Evolutionary conservation across 371 early-diverging fungal genomes (phyloP).

Genomic region (Conidiobolus coronatus): DNA sequence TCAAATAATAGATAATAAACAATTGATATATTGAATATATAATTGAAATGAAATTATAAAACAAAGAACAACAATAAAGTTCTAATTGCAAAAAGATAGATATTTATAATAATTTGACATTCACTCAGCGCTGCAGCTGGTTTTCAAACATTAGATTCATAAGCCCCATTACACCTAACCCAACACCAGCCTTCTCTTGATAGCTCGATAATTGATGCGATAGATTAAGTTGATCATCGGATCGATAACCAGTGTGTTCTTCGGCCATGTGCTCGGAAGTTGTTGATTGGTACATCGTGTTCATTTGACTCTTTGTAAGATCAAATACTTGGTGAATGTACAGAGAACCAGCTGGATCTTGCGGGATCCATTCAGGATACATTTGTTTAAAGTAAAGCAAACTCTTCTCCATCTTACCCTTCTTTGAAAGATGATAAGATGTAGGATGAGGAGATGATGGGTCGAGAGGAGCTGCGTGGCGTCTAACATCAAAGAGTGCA

Average conservation of each 20-base stretch:
- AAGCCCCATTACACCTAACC: too few relatives aligned
- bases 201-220: neutral
- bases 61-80: too few relatives aligned
- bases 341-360: slow-evolving; percentile 36
- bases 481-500: slow-evolving; percentile 72
- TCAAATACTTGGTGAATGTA: slow-evolving; percentile 27
- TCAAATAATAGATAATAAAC: too few relatives aligned
- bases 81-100: too few relatives aligned
- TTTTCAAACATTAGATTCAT: too few relatives aligned
- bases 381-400: slow-evolving; percentile 79
- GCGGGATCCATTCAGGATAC: slow-evolving; percentile 62
- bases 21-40: too few relatives aligned
- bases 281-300: neutral
- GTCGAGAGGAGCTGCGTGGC: slow-evolving; percentile 52
- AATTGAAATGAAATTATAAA: too few relatives aligned
- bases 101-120: too few relatives aligned
- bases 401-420: slow-evolving; percentile 93
- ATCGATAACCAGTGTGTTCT: too few relatives aligned
- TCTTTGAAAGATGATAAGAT: slow-evolving; percentile 41
- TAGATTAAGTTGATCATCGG: neutral
- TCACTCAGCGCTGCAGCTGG: too few relatives aligned
- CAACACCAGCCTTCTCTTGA: too few relatives aligned
- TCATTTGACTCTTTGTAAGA: neutral
- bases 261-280: neutral
- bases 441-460: slow-evolving; percentile 11